Conservation (phyloP, 2,329 filamentous ascomycete species). For the Allantophomopsis lycopodina region DNA sequence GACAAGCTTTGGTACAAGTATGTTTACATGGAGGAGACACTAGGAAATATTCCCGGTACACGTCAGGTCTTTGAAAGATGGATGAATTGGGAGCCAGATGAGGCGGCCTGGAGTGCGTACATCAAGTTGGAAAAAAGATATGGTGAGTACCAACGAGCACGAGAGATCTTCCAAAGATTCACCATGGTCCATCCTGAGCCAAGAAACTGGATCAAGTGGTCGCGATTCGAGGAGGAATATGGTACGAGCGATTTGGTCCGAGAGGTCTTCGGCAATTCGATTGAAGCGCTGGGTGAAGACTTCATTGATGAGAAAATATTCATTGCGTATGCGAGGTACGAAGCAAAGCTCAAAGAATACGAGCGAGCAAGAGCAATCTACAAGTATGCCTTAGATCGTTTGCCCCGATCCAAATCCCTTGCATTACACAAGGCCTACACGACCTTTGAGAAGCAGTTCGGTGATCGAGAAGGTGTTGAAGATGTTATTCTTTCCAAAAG, state of each 20-base stretch:
- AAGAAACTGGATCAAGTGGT: slow-evolving; percentile 98
- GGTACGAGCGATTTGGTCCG: slow-evolving; percentile 85
- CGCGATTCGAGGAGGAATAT: slow-evolving; percentile 90
- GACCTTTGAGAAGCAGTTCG: slow-evolving; percentile 96
- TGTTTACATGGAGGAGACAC: slow-evolving; percentile 96
- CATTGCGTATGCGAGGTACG: slow-evolving; percentile 88
- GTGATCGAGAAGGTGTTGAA: slow-evolving; percentile 83
- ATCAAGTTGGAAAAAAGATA: slow-evolving; percentile 97
- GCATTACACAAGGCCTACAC: slow-evolving; percentile 87
- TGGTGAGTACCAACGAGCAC: slow-evolving; percentile 78
- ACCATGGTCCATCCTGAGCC: slow-evolving; percentile 89
- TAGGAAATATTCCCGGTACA: slow-evolving; percentile 85
- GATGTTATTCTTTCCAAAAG: slow-evolving; percentile 93
- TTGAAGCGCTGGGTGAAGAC: slow-evolving; percentile 83
- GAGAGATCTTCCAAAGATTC: slow-evolving; percentile 80
- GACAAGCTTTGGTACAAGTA: slow-evolving; percentile 99
- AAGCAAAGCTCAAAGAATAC: slow-evolving; percentile 89
- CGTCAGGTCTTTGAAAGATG: slow-evolving; percentile 92
- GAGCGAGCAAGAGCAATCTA: slow-evolving; percentile 90
- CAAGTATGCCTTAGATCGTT: slow-evolving; percentile 86
- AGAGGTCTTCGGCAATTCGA: slow-evolving; percentile 78
- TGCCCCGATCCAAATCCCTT: slow-evolving; percentile 77
- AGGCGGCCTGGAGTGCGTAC: slow-evolving; percentile 89
- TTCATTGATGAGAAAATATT: slow-evolving; percentile 95
- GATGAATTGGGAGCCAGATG: slow-evolving; percentile 97